Conservation (phyloP, 2,329 filamentous ascomycete genomes). For the Phyllosticta capitalensis region DNA sequence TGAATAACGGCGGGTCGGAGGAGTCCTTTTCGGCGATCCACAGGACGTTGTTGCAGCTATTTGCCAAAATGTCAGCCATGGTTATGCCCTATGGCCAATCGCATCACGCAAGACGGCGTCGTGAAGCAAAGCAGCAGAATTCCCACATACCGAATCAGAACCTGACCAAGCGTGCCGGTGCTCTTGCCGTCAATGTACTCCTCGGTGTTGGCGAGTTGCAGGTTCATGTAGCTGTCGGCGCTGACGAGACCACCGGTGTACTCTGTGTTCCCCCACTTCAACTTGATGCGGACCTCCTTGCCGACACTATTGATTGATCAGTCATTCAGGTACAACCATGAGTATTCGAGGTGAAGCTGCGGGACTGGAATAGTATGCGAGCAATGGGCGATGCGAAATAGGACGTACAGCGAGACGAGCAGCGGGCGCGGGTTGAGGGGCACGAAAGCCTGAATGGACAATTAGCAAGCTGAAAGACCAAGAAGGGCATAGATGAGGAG, state of each 20-base stretch:
- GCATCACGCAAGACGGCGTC: neutral
- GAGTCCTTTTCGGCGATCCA: slow-evolving; percentile 62
- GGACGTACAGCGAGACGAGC: slow-evolving; percentile 76
- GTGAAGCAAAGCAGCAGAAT: neutral
- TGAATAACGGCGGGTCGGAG: slow-evolving; percentile 12
- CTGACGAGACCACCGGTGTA: slow-evolving; percentile 91
- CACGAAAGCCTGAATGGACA: slow-evolving; percentile 49
- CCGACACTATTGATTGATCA: slow-evolving; percentile 53
- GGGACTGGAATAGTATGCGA: neutral
- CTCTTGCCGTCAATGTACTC: slow-evolving; percentile 86
- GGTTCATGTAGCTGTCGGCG: slow-evolving; percentile 98
- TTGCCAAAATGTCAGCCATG: neutral
- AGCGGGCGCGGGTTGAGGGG: slow-evolving; percentile 95
- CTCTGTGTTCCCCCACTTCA: slow-evolving; percentile 97
- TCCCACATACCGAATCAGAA: slow-evolving; percentile 67
- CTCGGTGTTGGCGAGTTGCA: slow-evolving; percentile 82
- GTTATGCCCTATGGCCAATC: neutral
- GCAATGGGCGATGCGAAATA: neutral
- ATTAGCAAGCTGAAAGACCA: neutral
- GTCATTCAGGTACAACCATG: neutral
- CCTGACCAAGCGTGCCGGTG: slow-evolving; percentile 76
- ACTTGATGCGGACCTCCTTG: slow-evolving; percentile 78
- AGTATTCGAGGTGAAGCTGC: neutral
- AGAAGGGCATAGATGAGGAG: neutral
- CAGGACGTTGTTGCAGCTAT: slow-evolving; percentile 90